Percentiles rank a stretch among this genome's conserved stretches.
Evolutionary conservation across 805 yeast genomes (phyloP).

Genomic region (Teunomyces lycoperdinae): DNA sequence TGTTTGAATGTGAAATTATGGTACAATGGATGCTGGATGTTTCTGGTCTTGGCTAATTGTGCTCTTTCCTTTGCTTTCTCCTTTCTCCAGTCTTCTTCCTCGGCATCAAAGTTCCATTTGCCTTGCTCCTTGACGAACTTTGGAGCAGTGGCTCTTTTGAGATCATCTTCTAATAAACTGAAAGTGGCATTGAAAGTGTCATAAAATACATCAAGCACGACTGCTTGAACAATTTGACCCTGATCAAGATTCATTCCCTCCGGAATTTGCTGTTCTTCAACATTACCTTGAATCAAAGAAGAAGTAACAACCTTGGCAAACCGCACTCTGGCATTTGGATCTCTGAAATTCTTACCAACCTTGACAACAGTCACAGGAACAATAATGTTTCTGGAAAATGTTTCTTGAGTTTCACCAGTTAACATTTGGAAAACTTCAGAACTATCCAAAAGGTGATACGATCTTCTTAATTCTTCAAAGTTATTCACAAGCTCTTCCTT

Average conservation of each 20-base stretch:
- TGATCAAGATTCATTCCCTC: constrained; percentile 41
- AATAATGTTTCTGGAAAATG: constrained; percentile 65
- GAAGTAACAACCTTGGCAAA: constrained; percentile 41
- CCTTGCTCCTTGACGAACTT: constrained; percentile 51
- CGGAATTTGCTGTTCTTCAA: constrained; percentile 45
- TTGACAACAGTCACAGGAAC: constrained; percentile 73
- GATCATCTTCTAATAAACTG: constrained; percentile 65
- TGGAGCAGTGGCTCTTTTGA: constrained; percentile 51
- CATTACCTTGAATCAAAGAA: constrained; percentile 41
- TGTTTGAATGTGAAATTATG: constrained; percentile 77
- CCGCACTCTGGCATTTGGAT: constrained; percentile 42
- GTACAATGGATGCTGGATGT: constrained; percentile 89
- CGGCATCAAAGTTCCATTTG: constrained; percentile 80
- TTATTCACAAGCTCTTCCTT: constrained; percentile 84
- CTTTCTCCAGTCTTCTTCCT: constrained; percentile 56
- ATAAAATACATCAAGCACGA: constrained; percentile 66
- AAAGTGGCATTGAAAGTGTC: constrained; percentile 72
- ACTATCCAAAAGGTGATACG: constrained; percentile 61
- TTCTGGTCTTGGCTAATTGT: constrained; percentile 66
- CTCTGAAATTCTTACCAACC: constrained; percentile 63
- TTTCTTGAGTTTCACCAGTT: constrained; percentile 78
- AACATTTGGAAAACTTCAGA: constrained; percentile 81
- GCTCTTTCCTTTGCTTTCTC: constrained; percentile 63
- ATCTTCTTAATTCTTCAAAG: constrained; percentile 79
- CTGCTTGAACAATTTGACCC: constrained; percentile 88